These are phyloP conservation scores for Fusarium circinatum DNA, from an alignment of 2,329 filamentous ascomycete species.

Conservation along the genomic window DNA sequence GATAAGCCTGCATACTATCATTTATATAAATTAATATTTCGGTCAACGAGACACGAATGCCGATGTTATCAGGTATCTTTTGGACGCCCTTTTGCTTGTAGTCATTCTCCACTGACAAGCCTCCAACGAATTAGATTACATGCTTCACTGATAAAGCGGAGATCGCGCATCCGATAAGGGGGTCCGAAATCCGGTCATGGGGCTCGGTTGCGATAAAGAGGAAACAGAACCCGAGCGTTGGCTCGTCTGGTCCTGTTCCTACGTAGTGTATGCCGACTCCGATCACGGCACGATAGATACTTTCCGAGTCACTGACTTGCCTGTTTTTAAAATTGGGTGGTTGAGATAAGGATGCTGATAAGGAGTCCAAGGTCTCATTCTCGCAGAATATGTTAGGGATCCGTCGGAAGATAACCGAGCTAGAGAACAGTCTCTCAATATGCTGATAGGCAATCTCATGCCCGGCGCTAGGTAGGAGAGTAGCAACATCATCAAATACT, in stretches of 20 bases:
- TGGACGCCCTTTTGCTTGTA: conserved; percentile 20
- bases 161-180: conserved; percentile 1
- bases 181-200: conserved; percentile 12
- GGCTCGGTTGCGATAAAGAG: conserved; percentile 3
- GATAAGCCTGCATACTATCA: neutral
- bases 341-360: neutral
- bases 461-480: too few relatives aligned
- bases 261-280: neutral
- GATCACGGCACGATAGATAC: neutral
- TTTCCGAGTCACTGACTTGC: neutral
- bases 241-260: neutral
- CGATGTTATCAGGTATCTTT: neutral
- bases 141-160: neutral
- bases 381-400: neutral
- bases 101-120: neutral
- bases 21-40: neutral
- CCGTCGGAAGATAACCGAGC: neutral
- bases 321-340: neutral
- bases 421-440: neutral
- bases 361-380: neutral
- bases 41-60: neutral
- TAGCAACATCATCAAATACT: too few relatives aligned
- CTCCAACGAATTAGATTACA: conserved; percentile 3
- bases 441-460: too few relatives aligned
- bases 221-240: conserved; percentile 20